phyloP scores from a whole-genome alignment of 2,329 filamentous ascomycete species.

The Thermothelomyces thermophilus region DNA sequence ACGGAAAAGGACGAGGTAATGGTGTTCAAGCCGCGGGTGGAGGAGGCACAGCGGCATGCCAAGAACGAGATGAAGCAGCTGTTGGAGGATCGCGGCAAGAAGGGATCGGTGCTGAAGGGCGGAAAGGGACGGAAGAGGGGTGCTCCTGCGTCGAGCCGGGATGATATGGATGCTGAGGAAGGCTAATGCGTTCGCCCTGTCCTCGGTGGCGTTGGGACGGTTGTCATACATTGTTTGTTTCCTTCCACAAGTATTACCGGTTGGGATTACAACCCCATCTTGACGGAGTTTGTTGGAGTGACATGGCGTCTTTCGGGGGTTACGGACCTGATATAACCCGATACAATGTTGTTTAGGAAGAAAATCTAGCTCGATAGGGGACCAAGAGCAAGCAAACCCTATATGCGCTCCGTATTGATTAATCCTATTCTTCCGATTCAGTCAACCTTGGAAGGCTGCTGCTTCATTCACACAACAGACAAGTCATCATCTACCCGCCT shows the following conservation, averaged over 20 bases:
- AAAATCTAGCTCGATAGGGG: too few relatives aligned
- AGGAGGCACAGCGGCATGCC: constrained; percentile 76
- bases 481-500: too few relatives aligned
- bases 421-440: too few relatives aligned
- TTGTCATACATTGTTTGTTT: too few relatives aligned
- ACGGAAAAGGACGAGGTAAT: constrained; percentile 77
- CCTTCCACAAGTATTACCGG: not conserved
- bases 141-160: constrained; percentile 35
- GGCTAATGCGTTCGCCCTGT: constrained; percentile 36
- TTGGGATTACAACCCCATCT: not conserved
- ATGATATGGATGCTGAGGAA: constrained; percentile 72
- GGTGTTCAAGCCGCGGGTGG: constrained; percentile 68
- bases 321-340: not conserved
- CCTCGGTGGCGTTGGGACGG: not conserved
- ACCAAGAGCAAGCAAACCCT: too few relatives aligned
- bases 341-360: too few relatives aligned
- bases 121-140: constrained; percentile 33
- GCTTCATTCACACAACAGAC: not conserved
- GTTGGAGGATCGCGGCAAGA: constrained; percentile 60
- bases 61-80: constrained; percentile 75
- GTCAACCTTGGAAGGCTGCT: not conserved
- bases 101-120: constrained; percentile 41
- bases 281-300: constrained; percentile 5
- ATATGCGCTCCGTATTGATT: too few relatives aligned
- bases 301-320: not conserved